Conservation (phyloP, 129 eudicot genomes). For the Escallonia herrerae region DNA sequence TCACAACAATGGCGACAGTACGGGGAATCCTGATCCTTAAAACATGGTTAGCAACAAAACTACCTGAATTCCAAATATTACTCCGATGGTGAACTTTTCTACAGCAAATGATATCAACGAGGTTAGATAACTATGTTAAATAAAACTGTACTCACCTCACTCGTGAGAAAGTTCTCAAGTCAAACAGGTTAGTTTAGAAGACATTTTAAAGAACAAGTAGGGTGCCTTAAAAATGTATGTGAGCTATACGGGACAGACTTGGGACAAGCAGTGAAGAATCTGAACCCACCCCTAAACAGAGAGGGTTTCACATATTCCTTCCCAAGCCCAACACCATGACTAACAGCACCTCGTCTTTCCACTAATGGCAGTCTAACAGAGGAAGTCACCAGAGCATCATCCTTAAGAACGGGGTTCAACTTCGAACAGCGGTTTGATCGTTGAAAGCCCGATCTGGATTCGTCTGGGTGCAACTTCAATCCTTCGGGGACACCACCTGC, state of each 20-base stretch:
- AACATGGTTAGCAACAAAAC: too few relatives aligned
- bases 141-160: too few relatives aligned
- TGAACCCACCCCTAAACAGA: slow-evolving; percentile 30
- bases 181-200: neutral
- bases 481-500: slow-evolving; percentile 23
- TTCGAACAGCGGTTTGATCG: slow-evolving; percentile 20
- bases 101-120: too few relatives aligned
- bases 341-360: slow-evolving; percentile 17
- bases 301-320: slow-evolving; percentile 25
- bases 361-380: slow-evolving; percentile 21
- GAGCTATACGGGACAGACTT: slow-evolving; percentile 23
- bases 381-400: slow-evolving; percentile 6
- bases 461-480: slow-evolving; percentile 10
- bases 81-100: too few relatives aligned
- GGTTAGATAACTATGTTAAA: too few relatives aligned
- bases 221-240: slow-evolving; percentile 15
- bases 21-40: too few relatives aligned
- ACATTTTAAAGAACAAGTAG: slow-evolving; percentile 20
- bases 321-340: slow-evolving; percentile 23
- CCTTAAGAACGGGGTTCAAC: neutral
- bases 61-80: too few relatives aligned
- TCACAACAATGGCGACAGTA: too few relatives aligned
- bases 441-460: slow-evolving; percentile 17
- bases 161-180: too few relatives aligned
- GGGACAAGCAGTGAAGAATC: slow-evolving; percentile 25